A percentile compares a stretch with the other conserved stretches of the same genome.
phyloP scores from a whole-genome alignment of 1,139 yeast genomes.

The Candida mesenterica region DNA sequence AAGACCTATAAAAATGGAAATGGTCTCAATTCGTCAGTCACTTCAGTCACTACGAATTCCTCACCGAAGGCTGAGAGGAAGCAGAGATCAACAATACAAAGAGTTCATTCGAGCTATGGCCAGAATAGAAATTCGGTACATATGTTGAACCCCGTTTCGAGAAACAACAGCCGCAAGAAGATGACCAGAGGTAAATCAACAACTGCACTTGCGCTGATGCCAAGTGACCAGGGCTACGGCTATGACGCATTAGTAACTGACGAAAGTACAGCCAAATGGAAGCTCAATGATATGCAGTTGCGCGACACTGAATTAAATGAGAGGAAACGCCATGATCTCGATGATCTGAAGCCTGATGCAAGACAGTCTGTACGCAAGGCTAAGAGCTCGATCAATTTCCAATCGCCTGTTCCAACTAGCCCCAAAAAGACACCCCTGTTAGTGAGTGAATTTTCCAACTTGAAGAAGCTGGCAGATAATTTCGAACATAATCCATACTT shows the following conservation, averaged over 20 bases:
- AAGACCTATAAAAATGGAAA: constrained; percentile 3
- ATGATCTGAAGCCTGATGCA: background rate
- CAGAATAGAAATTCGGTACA: constrained; percentile 28
- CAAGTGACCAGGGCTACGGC: background rate
- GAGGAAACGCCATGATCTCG: background rate
- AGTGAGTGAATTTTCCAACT: constrained; percentile 2
- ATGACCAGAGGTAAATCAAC: constrained; percentile 28
- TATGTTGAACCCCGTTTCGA: constrained; percentile 16
- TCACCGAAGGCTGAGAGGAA: constrained; percentile 6
- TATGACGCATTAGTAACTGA: background rate
- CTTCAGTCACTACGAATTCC: constrained; percentile 8
- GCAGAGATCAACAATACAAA: constrained; percentile 7
- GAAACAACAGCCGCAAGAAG: constrained; percentile 4
- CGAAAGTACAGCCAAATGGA: background rate
- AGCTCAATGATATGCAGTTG: background rate
- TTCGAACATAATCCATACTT: constrained; percentile 28
- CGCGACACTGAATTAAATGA: background rate
- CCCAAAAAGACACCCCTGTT: background rate
- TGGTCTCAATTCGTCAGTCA: constrained; percentile 1
- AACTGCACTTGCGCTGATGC: constrained; percentile 21
- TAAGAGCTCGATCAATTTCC: constrained; percentile 36
- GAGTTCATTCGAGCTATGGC: constrained; percentile 9
- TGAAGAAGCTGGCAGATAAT: constrained; percentile 6
- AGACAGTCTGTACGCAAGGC: constrained; percentile 35
- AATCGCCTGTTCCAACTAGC: constrained; percentile 4